A percentile compares a stretch with the other conserved stretches of the same genome.
These are phyloP conservation scores for Xylaria longipes DNA, from an alignment of 495 filamentous ascomycete species.

Conservation along the genomic window DNA sequence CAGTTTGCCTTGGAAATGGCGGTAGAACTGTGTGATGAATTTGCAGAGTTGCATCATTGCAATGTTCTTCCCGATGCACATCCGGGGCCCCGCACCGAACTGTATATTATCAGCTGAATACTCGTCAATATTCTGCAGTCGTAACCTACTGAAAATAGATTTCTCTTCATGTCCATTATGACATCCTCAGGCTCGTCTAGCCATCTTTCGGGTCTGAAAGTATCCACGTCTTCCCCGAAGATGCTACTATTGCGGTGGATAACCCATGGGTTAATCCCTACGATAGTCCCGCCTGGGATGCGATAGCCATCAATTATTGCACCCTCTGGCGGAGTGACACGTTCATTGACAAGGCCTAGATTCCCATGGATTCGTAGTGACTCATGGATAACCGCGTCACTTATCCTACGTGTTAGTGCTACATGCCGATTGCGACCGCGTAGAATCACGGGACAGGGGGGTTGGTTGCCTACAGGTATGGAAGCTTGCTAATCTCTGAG, in stretches of 20 bases:
- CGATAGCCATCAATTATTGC: not conserved
- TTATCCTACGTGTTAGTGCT: not conserved
- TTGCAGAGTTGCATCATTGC: conserved; percentile 55
- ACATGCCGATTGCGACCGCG: not conserved
- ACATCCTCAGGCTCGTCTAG: not conserved
- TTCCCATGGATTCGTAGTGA: not conserved
- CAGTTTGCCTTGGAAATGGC: not conserved
- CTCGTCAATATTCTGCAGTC: not conserved
- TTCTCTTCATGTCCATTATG: not conserved
- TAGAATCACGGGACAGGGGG: not conserved
- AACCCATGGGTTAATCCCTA: conserved; percentile 10
- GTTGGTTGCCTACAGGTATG: not conserved
- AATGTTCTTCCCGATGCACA: conserved; percentile 57
- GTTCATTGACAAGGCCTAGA: not conserved
- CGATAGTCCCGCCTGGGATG: not conserved
- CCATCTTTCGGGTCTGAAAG: not conserved
- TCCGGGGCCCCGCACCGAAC: conserved; percentile 55
- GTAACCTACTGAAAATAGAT: not conserved
- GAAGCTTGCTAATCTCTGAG: not conserved
- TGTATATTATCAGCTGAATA: conserved; percentile 19
- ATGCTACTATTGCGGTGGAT: not conserved
- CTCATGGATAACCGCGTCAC: conserved; percentile 1
- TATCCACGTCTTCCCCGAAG: not conserved
- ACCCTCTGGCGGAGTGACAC: not conserved
- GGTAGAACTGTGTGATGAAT: conserved; percentile 29